Percentiles rank a stretch among this genome's conserved stretches.
phyloP scores from a whole-genome alignment of 2,329 filamentous ascomycete genomes.

The Exophiala sideris region DNA sequence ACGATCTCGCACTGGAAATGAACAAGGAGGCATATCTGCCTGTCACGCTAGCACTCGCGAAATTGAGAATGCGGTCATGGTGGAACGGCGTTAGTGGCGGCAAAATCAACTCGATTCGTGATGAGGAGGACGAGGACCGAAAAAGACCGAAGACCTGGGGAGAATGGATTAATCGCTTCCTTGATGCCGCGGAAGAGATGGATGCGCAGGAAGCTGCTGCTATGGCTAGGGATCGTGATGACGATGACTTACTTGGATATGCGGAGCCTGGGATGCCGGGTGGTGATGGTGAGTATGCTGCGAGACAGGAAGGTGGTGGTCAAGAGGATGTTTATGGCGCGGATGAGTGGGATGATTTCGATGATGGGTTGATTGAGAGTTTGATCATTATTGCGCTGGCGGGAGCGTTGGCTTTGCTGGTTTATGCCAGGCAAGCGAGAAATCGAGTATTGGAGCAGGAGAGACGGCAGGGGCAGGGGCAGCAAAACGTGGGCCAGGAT shows the following conservation, averaged over 20 bases:
- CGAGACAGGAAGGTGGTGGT: conserved; percentile 7
- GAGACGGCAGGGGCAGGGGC: conserved; percentile 29
- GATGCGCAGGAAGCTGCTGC: conserved; percentile 61
- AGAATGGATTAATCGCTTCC: conserved; percentile 85
- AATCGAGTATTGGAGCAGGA: conserved; percentile 54
- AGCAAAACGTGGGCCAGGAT: background rate
- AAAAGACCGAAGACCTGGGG: conserved; percentile 72
- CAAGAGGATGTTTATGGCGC: conserved; percentile 40
- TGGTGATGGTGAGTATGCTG: conserved; percentile 36
- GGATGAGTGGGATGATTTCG: conserved; percentile 60
- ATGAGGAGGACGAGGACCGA: conserved; percentile 55
- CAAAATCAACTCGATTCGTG: conserved; percentile 85
- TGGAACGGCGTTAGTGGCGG: conserved; percentile 94
- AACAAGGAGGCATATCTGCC: conserved; percentile 93
- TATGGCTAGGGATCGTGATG: conserved; percentile 38
- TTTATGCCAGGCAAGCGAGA: conserved; percentile 75
- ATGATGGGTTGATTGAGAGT: conserved; percentile 79
- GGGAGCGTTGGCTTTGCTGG: conserved; percentile 67
- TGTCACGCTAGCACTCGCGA: conserved; percentile 81
- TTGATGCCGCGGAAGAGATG: conserved; percentile 67
- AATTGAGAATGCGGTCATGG: conserved; percentile 77
- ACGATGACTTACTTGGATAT: conserved; percentile 41
- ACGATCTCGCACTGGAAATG: conserved; percentile 85
- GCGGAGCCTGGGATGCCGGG: conserved; percentile 53
- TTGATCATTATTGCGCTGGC: conserved; percentile 77